Percentiles rank a stretch among this genome's conserved stretches.
phyloP scores from a whole-genome alignment of 78 protist species.

The Cavenderia fasciculata region DNA sequence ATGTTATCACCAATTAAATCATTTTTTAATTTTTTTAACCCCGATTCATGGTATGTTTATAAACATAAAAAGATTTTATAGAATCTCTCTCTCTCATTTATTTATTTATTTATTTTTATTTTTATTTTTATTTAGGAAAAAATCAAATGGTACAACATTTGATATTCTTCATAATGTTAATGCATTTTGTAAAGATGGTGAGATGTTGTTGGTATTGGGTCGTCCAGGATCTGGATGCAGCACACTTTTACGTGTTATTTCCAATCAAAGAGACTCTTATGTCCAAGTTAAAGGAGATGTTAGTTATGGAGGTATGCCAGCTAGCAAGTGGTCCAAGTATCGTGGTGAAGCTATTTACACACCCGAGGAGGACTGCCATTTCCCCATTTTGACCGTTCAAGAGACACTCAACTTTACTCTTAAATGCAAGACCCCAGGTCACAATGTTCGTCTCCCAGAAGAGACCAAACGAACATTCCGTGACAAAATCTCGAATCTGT shows the following conservation, averaged over 20 bases:
- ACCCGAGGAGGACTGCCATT: constrained; percentile 71
- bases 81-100: background rate
- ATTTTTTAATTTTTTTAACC: background rate
- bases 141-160: constrained; percentile 12
- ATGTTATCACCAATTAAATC: background rate
- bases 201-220: constrained; percentile 76
- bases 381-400: constrained; percentile 59
- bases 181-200: constrained; percentile 59
- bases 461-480: constrained; percentile 35
- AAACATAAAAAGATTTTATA: too few species aligned
- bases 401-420: constrained; percentile 61
- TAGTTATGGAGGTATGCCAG: constrained; percentile 18
- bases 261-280: background rate
- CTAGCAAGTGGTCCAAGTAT: background rate
- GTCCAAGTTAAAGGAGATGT: constrained; percentile 3
- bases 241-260: background rate
- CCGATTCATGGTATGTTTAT: background rate
- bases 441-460: constrained; percentile 15
- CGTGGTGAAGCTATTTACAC: constrained; percentile 27
- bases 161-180: constrained; percentile 54
- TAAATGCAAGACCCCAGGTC: constrained; percentile 36
- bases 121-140: background rate
- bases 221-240: constrained; percentile 64
- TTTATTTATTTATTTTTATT: background rate
- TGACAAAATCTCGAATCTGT: constrained; percentile 2